Conservation (phyloP, 306 rosid species). For the Sechiopsis laciniata region DNA sequence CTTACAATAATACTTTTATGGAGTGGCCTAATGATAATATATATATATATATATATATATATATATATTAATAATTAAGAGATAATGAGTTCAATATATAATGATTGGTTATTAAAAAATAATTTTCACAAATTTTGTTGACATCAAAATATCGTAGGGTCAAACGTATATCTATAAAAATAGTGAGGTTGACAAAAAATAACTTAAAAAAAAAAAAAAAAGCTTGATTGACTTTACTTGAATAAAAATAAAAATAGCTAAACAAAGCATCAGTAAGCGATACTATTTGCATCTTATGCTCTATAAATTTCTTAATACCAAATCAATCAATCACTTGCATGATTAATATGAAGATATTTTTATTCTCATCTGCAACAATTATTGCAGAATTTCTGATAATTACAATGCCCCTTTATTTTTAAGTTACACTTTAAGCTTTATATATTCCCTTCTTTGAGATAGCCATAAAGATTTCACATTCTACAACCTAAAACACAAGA, state of each 20-base stretch:
- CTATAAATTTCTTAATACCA: neutral
- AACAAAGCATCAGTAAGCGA: neutral
- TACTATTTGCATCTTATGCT: neutral
- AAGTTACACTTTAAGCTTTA: slow-evolving; percentile 19
- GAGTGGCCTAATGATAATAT: too few relatives aligned
- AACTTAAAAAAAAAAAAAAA: neutral
- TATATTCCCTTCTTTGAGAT: slow-evolving; percentile 17
- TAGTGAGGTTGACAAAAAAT: neutral
- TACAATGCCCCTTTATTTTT: slow-evolving; percentile 6
- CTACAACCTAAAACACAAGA: slow-evolving; percentile 4
- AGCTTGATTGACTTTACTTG: neutral
- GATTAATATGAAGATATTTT: slow-evolving; percentile 8
- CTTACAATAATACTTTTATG: too few relatives aligned
- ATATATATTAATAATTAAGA: too few relatives aligned
- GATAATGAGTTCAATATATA: too few relatives aligned
- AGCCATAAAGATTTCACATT: neutral
- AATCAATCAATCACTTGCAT: neutral
- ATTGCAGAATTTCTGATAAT: slow-evolving; percentile 2
- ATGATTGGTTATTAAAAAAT: too few relatives aligned
- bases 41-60: too few relatives aligned
- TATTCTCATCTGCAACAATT: slow-evolving; percentile 13
- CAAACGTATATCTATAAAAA: too few relatives aligned
- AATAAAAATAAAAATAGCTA: neutral
- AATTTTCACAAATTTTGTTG: too few relatives aligned
- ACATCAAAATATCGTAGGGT: too few relatives aligned